Percentiles rank a stretch among this genome's conserved stretches.
Evolutionary conservation across 108 stramenopile species (phyloP).

Genomic region (Bacterosira constricta): DNA sequence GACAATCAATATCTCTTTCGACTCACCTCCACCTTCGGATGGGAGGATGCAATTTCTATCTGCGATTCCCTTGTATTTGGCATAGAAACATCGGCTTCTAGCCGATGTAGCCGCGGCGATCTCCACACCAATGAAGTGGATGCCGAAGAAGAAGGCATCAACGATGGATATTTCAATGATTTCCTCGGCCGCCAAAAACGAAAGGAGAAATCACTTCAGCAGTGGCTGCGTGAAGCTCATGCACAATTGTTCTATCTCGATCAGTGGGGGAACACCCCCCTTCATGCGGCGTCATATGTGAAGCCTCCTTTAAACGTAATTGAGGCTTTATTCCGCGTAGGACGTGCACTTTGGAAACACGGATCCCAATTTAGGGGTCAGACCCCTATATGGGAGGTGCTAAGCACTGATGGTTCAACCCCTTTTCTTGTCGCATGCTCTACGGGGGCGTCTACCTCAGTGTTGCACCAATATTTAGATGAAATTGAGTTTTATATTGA

Average conservation of each 20-base stretch:
- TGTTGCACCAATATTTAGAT: constrained; percentile 27
- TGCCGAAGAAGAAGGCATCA: background rate
- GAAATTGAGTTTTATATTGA: constrained; percentile 42
- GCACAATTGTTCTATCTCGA: constrained; percentile 23
- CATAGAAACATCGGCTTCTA: constrained; percentile 9
- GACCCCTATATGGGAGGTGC: constrained; percentile 23
- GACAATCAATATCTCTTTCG: constrained; percentile 46
- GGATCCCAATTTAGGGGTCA: background rate
- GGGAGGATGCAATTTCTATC: constrained; percentile 32
- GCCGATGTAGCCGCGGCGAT: background rate
- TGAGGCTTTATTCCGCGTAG: constrained; percentile 21
- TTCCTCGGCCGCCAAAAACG: background rate
- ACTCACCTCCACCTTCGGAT: constrained; percentile 34
- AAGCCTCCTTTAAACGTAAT: constrained; percentile 26
- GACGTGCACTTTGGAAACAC: constrained; percentile 11
- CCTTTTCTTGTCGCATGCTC: constrained; percentile 42
- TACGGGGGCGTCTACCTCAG: constrained; percentile 23
- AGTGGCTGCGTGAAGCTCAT: constrained; percentile 2
- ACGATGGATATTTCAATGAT: constrained; percentile 19
- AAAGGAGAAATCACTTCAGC: background rate
- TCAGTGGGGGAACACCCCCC: constrained; percentile 44
- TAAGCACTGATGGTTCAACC: constrained; percentile 31
- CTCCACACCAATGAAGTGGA: background rate
- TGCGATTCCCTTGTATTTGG: constrained; percentile 8
- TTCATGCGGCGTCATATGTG: constrained; percentile 38